Base-by-base conservation (phyloP, 2,329 filamentous ascomycete genomes). In the Trichoderma breve region DNA sequence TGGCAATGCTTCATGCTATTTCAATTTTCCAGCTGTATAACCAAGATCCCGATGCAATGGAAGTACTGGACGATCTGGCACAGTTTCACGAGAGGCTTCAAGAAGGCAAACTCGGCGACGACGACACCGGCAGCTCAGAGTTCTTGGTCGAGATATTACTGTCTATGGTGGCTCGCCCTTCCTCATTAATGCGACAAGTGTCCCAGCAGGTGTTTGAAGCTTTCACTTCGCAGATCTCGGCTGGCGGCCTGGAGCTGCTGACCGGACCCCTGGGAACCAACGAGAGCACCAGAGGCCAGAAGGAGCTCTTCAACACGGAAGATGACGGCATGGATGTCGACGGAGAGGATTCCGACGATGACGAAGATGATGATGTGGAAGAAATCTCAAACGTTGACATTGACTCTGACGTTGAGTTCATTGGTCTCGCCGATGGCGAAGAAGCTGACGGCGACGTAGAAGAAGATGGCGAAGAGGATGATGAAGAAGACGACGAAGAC, bases 1-100 rank as follows among this genome's bases (percentile, higher is more conserved):
- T 98, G 72, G 91, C 92, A 24, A 86, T 98, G 43, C 87, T 98
- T 1, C 94, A 97, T 79, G 91, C 93, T 0, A 87, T 98, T 67
- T 92, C 94, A 0, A 88, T 98, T 15, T 86, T 98, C 70, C 94
- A 98, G 80, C 87, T 97, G 9, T 97, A 97, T 83, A 95, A 95
- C 77, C 93, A 94, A 28, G 94, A 97, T 72, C 86, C 92, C 0
- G 96, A 98, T 78, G 93, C 94, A 0, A 88, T 97, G 26, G 90
- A 92, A 63, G 91, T 96, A 73, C 84, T 98, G 9, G 89, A 92
- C 69, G 95, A 98, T 76, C 86, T 98, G n/a, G 88, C 92, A 75
- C 85, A 91, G 72, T 94, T 92, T 79, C 92, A 91, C 72, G 86
- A 92, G 57, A 90, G 90, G 77, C 85, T 92, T 64, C 87, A 90